Percentiles rank a stretch among this genome's conserved stretches.
Conservation (phyloP, 176 grass and related monocot genomes). For the Oryza coarctata region DNA sequence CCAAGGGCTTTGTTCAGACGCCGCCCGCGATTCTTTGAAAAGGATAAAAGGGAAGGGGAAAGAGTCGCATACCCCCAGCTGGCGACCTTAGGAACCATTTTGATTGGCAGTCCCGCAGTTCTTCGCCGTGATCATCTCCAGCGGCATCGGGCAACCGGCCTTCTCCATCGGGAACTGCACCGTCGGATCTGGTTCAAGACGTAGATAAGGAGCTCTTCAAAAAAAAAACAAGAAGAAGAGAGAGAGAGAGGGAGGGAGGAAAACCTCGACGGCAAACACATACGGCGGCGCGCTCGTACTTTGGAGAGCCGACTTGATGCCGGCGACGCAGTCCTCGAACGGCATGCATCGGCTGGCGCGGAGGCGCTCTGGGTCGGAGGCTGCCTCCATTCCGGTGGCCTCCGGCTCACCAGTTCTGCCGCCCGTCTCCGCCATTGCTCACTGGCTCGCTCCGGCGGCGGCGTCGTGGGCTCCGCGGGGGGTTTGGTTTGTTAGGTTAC, state of each 20-base stretch:
- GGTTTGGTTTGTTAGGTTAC: slow-evolving; percentile 11
- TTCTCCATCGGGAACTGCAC: slow-evolving; percentile 86
- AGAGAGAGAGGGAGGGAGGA: not conserved
- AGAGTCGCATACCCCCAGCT: slow-evolving; percentile 49
- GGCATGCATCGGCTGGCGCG: slow-evolving; percentile 30
- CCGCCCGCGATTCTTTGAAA: not conserved
- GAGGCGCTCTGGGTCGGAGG: not conserved
- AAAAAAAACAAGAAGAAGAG: not conserved
- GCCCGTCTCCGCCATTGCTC: slow-evolving; percentile 36
- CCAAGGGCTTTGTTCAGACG: not conserved
- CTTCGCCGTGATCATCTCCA: slow-evolving; percentile 44
- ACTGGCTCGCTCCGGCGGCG: slow-evolving; percentile 5
- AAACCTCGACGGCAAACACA: not conserved
- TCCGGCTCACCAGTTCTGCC: not conserved
- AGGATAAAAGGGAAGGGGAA: not conserved
- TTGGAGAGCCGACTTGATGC: slow-evolving; percentile 58
- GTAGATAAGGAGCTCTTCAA: not conserved
- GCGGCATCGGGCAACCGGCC: slow-evolving; percentile 61
- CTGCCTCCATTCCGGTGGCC: slow-evolving; percentile 20
- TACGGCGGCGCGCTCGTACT: slow-evolving; percentile 20
- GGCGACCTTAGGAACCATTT: slow-evolving; percentile 48
- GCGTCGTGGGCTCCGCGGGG: slow-evolving; percentile 3
- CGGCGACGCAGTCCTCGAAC: slow-evolving; percentile 49
- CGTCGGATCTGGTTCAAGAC: slow-evolving; percentile 58
- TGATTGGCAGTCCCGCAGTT: not conserved